Percentiles rank a stretch among this genome's conserved stretches.
Conservation (phyloP, 345 rosid species). For the Erucastrum elatum region DNA sequence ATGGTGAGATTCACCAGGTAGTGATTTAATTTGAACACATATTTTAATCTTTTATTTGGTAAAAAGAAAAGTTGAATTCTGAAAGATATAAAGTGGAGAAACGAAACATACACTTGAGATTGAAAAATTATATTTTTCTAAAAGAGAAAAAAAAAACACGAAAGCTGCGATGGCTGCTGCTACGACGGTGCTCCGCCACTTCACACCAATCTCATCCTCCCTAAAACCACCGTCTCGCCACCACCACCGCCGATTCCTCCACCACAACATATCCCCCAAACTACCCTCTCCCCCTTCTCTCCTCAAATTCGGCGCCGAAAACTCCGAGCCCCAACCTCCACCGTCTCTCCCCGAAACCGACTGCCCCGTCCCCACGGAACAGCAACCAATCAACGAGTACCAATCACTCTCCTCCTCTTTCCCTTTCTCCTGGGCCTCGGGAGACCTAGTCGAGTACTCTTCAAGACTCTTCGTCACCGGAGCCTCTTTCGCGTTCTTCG, state of each 20-base stretch:
- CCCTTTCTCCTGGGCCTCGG: constrained; percentile 83
- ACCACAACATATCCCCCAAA: constrained; percentile 19
- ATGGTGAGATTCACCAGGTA: background rate
- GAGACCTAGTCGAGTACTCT: constrained; percentile 55
- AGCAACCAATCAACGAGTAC: constrained; percentile 86
- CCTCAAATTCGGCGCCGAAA: constrained; percentile 49
- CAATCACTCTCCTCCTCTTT: constrained; percentile 76
- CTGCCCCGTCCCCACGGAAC: constrained; percentile 87
- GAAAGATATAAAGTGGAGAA: background rate
- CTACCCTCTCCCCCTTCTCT: constrained; percentile 39
- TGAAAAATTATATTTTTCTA: background rate
- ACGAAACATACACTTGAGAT: background rate
- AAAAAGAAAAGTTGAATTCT: background rate
- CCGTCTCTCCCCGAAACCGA: constrained; percentile 54
- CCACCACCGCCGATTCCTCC: constrained; percentile 27
- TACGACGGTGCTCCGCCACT: constrained; percentile 32
- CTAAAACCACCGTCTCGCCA: constrained; percentile 23
- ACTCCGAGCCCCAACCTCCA: constrained; percentile 48
- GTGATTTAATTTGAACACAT: background rate
- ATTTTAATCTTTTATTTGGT: background rate
- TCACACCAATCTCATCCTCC: constrained; percentile 34
- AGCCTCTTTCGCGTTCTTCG: constrained; percentile 63
- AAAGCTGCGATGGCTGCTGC: constrained; percentile 37
- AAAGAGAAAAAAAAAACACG: background rate
- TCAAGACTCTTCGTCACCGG: constrained; percentile 67